Conservation (phyloP, 495 filamentous ascomycete genomes). For the Staphylotrichum tortipilum region DNA sequence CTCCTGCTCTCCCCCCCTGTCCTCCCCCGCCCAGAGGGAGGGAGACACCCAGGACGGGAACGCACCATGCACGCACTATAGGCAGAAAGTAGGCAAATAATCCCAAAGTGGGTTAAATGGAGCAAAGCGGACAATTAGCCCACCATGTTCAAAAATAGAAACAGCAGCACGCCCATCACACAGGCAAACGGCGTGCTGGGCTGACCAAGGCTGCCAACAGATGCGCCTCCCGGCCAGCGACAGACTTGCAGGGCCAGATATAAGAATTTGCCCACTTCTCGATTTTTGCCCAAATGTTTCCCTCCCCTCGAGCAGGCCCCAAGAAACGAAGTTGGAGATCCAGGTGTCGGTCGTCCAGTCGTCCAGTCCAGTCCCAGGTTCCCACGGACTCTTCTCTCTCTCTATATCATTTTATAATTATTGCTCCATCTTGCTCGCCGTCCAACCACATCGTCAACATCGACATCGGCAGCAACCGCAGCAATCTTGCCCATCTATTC, state of each 20-base stretch:
- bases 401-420: conserved; percentile 26
- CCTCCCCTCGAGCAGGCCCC: conserved; percentile 26
- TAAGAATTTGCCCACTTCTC: conserved; percentile 42
- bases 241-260: no score
- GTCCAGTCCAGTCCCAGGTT: conserved; percentile 29
- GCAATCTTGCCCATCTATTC: conserved; percentile 7
- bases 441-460: conserved; percentile 25
- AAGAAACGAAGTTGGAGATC: conserved; percentile 31
- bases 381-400: conserved; percentile 21
- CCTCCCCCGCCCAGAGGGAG: conserved; percentile 16
- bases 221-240: no score
- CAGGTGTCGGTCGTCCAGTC: conserved; percentile 45
- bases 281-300: conserved; percentile 15
- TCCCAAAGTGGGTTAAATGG: conserved; percentile 23
- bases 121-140: conserved; percentile 29
- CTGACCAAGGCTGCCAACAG: conserved; percentile 20
- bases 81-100: conserved; percentile 15
- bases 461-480: conserved; percentile 6
- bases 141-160: conserved; percentile 36
- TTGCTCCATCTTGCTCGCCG: conserved; percentile 25
- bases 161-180: conserved; percentile 13
- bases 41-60: conserved; percentile 10
- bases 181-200: conserved; percentile 6
- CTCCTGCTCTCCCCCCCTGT: conserved; percentile 15
- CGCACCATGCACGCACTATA: conserved; percentile 7